phyloP scores from a whole-genome alignment of 768 basidiomycete species.

The Serendipita sp. region DNA sequence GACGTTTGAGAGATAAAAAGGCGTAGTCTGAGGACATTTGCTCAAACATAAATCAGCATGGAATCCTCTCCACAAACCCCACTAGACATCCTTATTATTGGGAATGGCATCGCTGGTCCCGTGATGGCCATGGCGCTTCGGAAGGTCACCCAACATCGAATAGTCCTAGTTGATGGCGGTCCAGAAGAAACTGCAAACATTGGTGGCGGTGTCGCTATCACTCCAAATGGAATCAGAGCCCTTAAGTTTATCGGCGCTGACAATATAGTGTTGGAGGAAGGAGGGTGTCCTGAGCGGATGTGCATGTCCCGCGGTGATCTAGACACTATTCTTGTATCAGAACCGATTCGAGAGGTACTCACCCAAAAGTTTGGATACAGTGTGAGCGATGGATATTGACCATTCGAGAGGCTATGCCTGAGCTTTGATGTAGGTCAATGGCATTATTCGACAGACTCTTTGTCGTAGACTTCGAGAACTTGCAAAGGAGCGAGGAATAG shows the following conservation, averaged over 20 bases:
- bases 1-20: too few species aligned
- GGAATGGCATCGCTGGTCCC: constrained; percentile 26
- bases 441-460: neutral
- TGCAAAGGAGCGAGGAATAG: neutral
- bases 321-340: neutral
- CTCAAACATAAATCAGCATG: neutral
- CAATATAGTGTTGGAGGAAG: neutral
- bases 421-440: neutral
- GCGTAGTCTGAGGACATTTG: too few species aligned
- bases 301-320: neutral
- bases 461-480: neutral
- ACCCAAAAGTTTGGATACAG: neutral
- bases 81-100: constrained; percentile 21
- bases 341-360: neutral
- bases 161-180: neutral
- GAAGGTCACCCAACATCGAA: constrained; percentile 9
- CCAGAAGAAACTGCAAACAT: neutral
- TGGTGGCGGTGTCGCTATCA: neutral
- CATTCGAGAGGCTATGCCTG: neutral
- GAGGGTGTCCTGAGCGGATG: neutral
- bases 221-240: neutral
- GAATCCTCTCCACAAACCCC: neutral
- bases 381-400: neutral
- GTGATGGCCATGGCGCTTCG: constrained; percentile 25
- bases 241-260: neutral